Evolutionary conservation across 2,329 filamentous ascomycete species (phyloP), one percentile per base, ranked within the genome.

Genomic region (Eutypa lata): DNA sequence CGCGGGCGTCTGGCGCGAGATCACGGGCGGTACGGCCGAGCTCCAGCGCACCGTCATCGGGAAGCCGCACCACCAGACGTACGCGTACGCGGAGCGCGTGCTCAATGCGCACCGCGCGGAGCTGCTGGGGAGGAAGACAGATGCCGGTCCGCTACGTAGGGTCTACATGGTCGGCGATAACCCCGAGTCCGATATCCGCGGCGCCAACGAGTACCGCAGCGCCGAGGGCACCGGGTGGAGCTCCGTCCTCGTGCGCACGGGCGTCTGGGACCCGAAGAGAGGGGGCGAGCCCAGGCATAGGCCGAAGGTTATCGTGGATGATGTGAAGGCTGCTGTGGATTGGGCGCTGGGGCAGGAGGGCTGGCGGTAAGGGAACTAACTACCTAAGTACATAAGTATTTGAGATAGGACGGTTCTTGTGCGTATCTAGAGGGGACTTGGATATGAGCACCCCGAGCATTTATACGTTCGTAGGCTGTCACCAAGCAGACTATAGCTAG

Each of bases 91-190:
- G 0, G 90, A 97, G 73, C 78, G 82, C 48, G 80, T 89, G 49
- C 76, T 97, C 49, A 73, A 83, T 50, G 72, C 73, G 53, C 84
- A 89, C 66, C 77, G 88, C 19, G 70, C 76, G 47, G 53, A 47
- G 53, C 57, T 57, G 51, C 59, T 55, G 57, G 65, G 24, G 58
- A 62, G 28, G 52, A 40, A 48, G 71, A 2, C n/a, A n/a, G n/a
- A n/a, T n/a, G n/a, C n/a, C n/a, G 69, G 64, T 19, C 78, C 80
- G n/a, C 71, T 96, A 51, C 77, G 79, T 63, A 82, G 80, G 43
- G 91, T 97, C 11, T 97, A 96, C 72, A 97, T 97, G 93, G 83
- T 97, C 42, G 94, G 94, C 6, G 89, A 93, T 65, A 93, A 93
- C 64, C 89, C 89, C 5, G 90, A 90, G 66, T 94, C 89, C 61